A percentile compares a stretch with the other conserved stretches of the same genome.
Evolutionary conservation across 2,329 filamentous ascomycete genomes (phyloP).

Genomic region (Leptographium lundbergii): DNA sequence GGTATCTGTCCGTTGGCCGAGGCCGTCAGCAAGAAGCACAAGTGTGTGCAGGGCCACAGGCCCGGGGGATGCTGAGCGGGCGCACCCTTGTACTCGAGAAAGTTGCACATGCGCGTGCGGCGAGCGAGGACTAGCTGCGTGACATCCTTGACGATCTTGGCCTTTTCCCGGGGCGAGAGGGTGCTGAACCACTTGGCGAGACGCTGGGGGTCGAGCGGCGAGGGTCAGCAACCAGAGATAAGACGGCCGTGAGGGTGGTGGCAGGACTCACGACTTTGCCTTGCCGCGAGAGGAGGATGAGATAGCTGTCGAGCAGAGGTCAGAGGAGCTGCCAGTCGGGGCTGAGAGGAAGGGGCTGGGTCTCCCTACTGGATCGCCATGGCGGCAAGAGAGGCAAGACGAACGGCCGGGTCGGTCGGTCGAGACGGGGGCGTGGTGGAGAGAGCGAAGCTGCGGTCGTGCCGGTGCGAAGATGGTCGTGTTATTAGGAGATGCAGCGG

Average conservation of each 20-base stretch:
- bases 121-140: constrained; percentile 92
- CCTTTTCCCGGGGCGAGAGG: constrained; percentile 93
- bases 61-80: too few relatives aligned
- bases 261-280: constrained; percentile 84
- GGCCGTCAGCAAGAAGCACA: not conserved
- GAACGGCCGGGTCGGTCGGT: not conserved
- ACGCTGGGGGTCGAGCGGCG: constrained; percentile 45
- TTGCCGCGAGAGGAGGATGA: constrained; percentile 94
- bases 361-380: constrained; percentile 39
- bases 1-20: constrained; percentile 50
- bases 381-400: not conserved
- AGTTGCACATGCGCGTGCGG: constrained; percentile 98
- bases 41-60: too few relatives aligned
- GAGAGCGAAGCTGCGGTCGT: not conserved
- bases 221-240: constrained; percentile 19
- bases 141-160: constrained; percentile 99
- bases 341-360: not conserved
- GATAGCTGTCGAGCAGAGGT: constrained; percentile 53
- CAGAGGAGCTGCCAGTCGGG: not conserved
- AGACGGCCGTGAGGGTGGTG: constrained; percentile 5
- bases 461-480: not conserved
- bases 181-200: constrained; percentile 99
- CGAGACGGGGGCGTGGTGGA: not conserved
- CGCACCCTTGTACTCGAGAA: constrained; percentile 95
- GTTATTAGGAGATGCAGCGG: not conserved